Conservation (phyloP, 2,329 filamentous ascomycete genomes). For the Cytospora piceae region DNA sequence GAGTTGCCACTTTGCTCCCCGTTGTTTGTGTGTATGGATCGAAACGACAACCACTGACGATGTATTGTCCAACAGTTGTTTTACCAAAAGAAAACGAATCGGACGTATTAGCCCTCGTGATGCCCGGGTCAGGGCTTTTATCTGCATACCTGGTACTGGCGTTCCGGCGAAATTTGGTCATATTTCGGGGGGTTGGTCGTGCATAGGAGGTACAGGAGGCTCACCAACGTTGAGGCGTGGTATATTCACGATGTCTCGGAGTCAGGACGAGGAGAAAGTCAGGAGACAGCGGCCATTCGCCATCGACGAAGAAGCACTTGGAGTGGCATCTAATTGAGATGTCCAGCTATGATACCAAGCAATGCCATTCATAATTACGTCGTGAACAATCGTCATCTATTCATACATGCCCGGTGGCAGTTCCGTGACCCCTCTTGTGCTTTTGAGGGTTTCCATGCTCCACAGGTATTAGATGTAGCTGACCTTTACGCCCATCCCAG, state of each 20-base stretch:
- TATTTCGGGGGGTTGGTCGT: constrained; percentile 3
- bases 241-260: not conserved
- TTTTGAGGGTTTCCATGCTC: constrained; percentile 1
- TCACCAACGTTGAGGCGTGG: not conserved
- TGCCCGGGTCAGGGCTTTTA: constrained; percentile 53
- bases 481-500: constrained; percentile 96
- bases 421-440: not conserved
- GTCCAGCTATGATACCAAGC: constrained; percentile 17
- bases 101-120: constrained; percentile 56
- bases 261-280: not conserved
- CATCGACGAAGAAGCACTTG: not conserved
- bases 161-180: constrained; percentile 25
- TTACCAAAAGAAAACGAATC: constrained; percentile 70
- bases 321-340: not conserved
- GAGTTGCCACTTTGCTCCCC: constrained; percentile 51
- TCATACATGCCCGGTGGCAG: constrained; percentile 8
- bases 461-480: constrained; percentile 75
- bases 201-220: constrained; percentile 2
- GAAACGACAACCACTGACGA: constrained; percentile 9
- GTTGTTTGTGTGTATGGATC: not conserved
- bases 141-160: constrained; percentile 25
- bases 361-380: constrained; percentile 18
- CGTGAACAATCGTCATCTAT: constrained; percentile 21
- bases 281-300: constrained; percentile 2
- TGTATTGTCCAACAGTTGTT: constrained; percentile 52